Evolutionary conservation across 768 basidiomycete species (phyloP).

Genomic region (Mycena vulgaris): DNA sequence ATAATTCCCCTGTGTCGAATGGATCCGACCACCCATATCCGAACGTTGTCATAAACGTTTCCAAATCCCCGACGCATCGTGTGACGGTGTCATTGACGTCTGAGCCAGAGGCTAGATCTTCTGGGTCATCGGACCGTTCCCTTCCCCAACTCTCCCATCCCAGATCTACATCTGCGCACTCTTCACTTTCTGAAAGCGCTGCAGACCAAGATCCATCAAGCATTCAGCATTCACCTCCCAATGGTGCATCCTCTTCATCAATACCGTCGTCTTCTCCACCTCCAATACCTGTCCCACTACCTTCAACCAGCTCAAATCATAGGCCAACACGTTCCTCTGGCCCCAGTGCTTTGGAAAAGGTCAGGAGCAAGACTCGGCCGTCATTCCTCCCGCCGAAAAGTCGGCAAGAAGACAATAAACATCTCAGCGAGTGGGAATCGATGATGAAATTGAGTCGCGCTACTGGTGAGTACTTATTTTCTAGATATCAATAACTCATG

Average conservation of each 20-base stretch:
- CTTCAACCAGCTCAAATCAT: conserved; percentile 54
- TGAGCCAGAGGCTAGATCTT: conserved; percentile 24
- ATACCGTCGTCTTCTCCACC: conserved; percentile 49
- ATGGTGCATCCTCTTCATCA: conserved; percentile 34
- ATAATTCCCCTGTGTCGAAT: conserved; percentile 38
- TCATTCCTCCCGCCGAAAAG: conserved; percentile 88
- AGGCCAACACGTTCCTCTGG: conserved; percentile 69
- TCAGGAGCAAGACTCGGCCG: conserved; percentile 89
- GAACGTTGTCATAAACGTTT: conserved; percentile 61
- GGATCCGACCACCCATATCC: conserved; percentile 51
- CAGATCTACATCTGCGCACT: conserved; percentile 26
- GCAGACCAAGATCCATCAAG: conserved; percentile 34
- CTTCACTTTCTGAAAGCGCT: conserved; percentile 42
- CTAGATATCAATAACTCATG: background rate
- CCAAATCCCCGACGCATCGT: conserved; percentile 50
- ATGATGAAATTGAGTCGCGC: conserved; percentile 90
- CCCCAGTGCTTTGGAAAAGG: conserved; percentile 82
- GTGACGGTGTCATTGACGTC: conserved; percentile 42
- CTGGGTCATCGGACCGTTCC: conserved; percentile 13
- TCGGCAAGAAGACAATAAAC: conserved; percentile 83
- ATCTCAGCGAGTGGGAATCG: conserved; percentile 86
- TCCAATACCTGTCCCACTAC: conserved; percentile 45
- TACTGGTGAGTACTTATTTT: conserved; percentile 66
- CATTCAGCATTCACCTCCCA: conserved; percentile 30
- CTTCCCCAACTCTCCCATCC: conserved; percentile 31